Evolutionary conservation across 2,329 filamentous ascomycete species (phyloP).

Genomic region (Amesomyces nigricolor): DNA sequence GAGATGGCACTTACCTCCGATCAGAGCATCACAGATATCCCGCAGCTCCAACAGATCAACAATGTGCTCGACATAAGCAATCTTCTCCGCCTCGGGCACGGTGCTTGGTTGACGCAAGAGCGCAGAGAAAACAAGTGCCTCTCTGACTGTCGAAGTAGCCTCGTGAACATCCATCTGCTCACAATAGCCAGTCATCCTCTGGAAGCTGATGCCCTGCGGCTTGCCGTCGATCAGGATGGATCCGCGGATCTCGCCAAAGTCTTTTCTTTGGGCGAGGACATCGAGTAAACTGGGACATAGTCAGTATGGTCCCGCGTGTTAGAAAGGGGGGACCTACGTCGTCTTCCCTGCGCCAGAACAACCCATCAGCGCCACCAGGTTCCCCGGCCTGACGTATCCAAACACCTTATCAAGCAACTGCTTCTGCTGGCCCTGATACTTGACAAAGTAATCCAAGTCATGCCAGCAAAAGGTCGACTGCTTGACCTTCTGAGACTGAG

Average conservation of each 20-base stretch:
- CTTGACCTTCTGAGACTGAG: not conserved
- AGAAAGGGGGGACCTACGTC: not conserved
- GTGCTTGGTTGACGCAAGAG: not conserved
- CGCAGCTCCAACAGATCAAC: not conserved
- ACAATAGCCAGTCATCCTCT: conserved; percentile 1
- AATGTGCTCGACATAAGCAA: conserved; percentile 1
- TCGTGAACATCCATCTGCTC: conserved; percentile 3
- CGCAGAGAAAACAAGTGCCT: not conserved
- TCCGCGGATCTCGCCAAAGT: conserved; percentile 2
- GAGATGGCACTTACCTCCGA: not conserved
- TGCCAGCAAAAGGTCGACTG: conserved; percentile 67
- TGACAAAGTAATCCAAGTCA: conserved; percentile 64
- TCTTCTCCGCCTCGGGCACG: conserved; percentile 1
- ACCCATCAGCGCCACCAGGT: conserved; percentile 73
- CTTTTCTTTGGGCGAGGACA: conserved; percentile 2
- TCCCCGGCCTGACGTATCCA: conserved; percentile 79
- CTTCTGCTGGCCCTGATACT: conserved; percentile 51
- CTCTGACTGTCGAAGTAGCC: not conserved
- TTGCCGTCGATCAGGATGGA: conserved; percentile 4
- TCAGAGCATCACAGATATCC: conserved; percentile 1
- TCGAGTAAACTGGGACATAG: not conserved
- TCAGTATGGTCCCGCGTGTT: no score
- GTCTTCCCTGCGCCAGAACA: conserved; percentile 81
- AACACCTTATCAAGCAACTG: conserved; percentile 72
- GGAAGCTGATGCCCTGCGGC: conserved; percentile 1